Percentiles rank a stretch among this genome's conserved stretches.
Evolutionary conservation across 768 basidiomycete genomes (phyloP).

Genomic region (Neoboletus subvelutipes): DNA sequence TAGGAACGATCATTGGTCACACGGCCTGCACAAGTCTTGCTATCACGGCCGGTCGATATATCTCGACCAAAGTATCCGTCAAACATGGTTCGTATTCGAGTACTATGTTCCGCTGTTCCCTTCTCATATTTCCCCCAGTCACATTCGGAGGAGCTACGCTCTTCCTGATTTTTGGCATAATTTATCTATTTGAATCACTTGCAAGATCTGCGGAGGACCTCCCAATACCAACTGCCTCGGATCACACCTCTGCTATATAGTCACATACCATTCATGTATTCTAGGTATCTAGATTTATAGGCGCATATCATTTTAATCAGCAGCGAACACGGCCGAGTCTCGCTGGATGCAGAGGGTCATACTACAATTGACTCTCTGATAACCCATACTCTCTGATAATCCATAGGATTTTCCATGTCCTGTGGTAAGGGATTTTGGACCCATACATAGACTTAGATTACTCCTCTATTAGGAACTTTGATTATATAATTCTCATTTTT

Average conservation of each 20-base stretch:
- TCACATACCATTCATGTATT: conserved; percentile 1
- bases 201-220: conserved; percentile 20
- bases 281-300: conserved; percentile 2
- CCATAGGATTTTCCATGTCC: too few species aligned
- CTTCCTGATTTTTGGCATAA: conserved; percentile 79
- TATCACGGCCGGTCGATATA: conserved; percentile 88
- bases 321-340: too few species aligned
- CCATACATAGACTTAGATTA: too few species aligned
- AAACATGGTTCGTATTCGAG: conserved; percentile 67
- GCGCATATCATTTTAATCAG: neutral
- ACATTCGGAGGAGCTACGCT: conserved; percentile 79
- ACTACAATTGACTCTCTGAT: too few species aligned
- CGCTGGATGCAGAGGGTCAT: neutral
- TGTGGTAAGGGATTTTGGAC: too few species aligned
- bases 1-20: conserved; percentile 91
- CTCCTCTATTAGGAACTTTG: too few species aligned
- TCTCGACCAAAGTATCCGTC: conserved; percentile 93
- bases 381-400: too few species aligned
- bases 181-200: conserved; percentile 73
- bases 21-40: conserved; percentile 84
- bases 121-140: conserved; percentile 45
- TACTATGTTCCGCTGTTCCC: neutral
- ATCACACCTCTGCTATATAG: conserved; percentile 4
- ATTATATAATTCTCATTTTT: too few species aligned
- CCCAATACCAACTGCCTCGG: conserved; percentile 15